Base-by-base conservation (phyloP, 1,284 basidiomycete species). In the Heterobasidion parviporum region DNA sequence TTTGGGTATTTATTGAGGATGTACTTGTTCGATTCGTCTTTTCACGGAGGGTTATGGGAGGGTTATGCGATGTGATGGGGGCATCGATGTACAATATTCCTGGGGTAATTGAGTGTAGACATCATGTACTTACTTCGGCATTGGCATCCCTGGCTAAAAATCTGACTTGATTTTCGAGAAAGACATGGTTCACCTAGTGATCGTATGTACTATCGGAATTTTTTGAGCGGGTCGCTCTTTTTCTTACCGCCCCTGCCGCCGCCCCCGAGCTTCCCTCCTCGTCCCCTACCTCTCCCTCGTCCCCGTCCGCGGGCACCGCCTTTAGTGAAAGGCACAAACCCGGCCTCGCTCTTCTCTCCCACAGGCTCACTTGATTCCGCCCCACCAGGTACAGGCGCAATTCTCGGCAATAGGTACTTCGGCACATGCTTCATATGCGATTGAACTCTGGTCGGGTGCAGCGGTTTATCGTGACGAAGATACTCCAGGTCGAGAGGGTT, bases 341-440 rank as follows among this genome's bases (percentile, higher is more conserved):
- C 77, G 47, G 68, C 71, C 12, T 72, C 71, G 38, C 58, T 57
- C 54, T 59, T 59, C 26, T 45, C 49, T 65, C 63, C 49, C 70
- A 26, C 26, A 5, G 26, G 26, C 26, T 5, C 26, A 5, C 26
- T 5, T 26, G 26, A 26, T 4, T 26, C 26, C 26, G 4, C 26
- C 26, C 26, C 26, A 26, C 26, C 26, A 62, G 15, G 54, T 1
- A 81, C 80, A n/a, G 74, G 76, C 61, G 72, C 79, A 54, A 94
- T 90, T 50, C 85, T 85, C 1, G 96, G 96, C 64, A 98, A 79
- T 26, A 99, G 78, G 68, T 99, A 99, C 55, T 86, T 87, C 0
- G 97, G 97, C 3, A 99, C 85, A 69, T 98, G 92, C 70, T 97
- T 98, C 82, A 99, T 89, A 67, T 99, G 96, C 1, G 89, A 74